Percentiles rank a stretch among this genome's conserved stretches.
phyloP scores from a whole-genome alignment of 139 green algal genomes.

The Chlamydomonas asymmetrica region DNA sequence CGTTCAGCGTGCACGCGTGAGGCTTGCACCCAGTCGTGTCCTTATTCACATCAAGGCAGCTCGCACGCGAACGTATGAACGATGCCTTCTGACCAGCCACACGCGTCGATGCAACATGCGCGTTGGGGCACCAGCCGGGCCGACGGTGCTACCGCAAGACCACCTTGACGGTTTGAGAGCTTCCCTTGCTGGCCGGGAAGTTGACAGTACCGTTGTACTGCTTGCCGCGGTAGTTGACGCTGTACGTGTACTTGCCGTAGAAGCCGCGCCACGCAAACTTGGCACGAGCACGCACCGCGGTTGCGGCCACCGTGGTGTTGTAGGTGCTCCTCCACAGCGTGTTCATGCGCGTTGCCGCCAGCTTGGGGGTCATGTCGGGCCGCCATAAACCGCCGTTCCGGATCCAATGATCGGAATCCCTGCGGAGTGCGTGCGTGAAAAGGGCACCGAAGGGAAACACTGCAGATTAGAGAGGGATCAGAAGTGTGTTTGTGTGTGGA shows the following conservation, averaged over 20 bases:
- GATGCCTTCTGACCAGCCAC: too few species aligned
- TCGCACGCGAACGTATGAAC: too few species aligned
- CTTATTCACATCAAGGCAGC: too few species aligned
- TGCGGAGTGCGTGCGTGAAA: too few species aligned
- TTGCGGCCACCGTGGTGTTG: not conserved
- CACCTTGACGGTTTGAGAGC: not conserved
- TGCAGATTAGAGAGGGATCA: too few species aligned
- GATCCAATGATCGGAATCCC: conserved; percentile 9
- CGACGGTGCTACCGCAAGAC: not conserved
- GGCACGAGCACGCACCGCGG: not conserved
- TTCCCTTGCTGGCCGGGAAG: not conserved
- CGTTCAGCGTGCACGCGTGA: too few species aligned
- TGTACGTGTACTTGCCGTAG: conserved; percentile 18
- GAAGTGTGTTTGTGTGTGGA: too few species aligned
- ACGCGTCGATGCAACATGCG: too few species aligned
- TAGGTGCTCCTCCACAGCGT: not conserved
- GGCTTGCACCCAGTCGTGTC: too few species aligned
- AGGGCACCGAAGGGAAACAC: too few species aligned
- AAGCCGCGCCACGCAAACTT: not conserved
- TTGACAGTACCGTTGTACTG: not conserved
- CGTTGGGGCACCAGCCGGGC: too few species aligned
- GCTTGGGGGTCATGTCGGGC: conserved; percentile 1
- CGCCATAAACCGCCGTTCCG: conserved; percentile 3
- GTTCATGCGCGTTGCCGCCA: not conserved
- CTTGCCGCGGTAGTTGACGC: not conserved